Evolutionary conservation across 2,329 filamentous ascomycete genomes (phyloP), one percentile per base, ranked within the genome.

Genomic region (Alternaria arbusti): DNA sequence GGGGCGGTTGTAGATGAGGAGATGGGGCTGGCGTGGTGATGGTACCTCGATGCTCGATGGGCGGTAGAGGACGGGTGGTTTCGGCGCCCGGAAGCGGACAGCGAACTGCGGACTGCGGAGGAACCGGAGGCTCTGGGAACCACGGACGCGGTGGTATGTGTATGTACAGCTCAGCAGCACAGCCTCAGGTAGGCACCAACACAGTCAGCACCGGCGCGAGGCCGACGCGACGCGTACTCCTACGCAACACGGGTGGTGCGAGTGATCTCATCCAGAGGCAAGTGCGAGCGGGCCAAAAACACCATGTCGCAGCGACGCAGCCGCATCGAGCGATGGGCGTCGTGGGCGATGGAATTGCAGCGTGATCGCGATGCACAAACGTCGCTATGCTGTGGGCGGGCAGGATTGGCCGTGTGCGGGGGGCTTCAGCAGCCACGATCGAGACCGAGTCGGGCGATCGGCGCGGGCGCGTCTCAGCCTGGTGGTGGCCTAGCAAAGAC

Each of bases 341-440:
- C 17, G 36, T 47, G 7, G 44, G 44, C 20, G 44, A 46, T 23
- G 44, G 44, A 25, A 49, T 32, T 32, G 49, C 36, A 54, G 15
- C 6, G 36, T 44, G 11, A 40, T 54, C 32, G 20, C 30, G 52
- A 54, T 40, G 15, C 32, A n/a, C 7, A 15, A 3, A 8, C 22
- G 20, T 47, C 44, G 44, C 22, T 47, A 47, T n/a, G 20, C 17
- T 25, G 50, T 54, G 50, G 47, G 47, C 26, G 47, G 47, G 47
- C 47, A 51, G 47, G 46, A 20, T 40, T 57, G 44, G 59, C 26
- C 28, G 49, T 36, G 49, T 51, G 49, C 55, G 40, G 55, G 15
- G n/a, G 13, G 46, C 28, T 49, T 44, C 25, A 30, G 47, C 43
- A 43, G 59, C 49, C 32, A 46, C 44, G 59, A 65, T 65, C 63